phyloP scores from a whole-genome alignment of 2,329 filamentous ascomycete genomes.

The Aspergillus sp. region DNA sequence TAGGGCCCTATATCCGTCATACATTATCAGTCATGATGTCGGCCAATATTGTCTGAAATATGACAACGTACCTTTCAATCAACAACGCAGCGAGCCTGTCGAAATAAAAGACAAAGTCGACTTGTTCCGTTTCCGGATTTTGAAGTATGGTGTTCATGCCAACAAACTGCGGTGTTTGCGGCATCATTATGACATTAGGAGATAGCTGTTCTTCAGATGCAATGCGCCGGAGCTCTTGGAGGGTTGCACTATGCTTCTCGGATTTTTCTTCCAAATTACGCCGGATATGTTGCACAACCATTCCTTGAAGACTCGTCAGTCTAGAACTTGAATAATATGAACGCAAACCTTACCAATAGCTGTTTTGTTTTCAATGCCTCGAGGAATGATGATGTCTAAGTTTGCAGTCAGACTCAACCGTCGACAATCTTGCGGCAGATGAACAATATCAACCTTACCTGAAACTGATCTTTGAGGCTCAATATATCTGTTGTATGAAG shows the following conservation, averaged over 20 bases:
- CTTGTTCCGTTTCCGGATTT: constrained; percentile 71
- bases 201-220: constrained; percentile 72
- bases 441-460: constrained; percentile 47
- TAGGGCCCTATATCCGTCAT: constrained; percentile 61
- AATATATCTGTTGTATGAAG: constrained; percentile 92
- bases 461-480: constrained; percentile 87
- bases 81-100: constrained; percentile 83
- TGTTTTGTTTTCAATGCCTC: constrained; percentile 91
- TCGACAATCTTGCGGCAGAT: not conserved
- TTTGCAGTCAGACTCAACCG: constrained; percentile 14
- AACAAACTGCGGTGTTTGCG: constrained; percentile 74
- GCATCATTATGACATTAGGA: constrained; percentile 69
- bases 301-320: constrained; percentile 53
- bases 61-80: constrained; percentile 61
- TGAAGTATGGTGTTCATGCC: constrained; percentile 92
- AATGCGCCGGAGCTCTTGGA: constrained; percentile 68
- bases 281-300: constrained; percentile 92
- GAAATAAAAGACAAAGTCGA: constrained; percentile 98
- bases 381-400: constrained; percentile 84
- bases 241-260: constrained; percentile 72
- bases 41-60: not conserved
- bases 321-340: not conserved
- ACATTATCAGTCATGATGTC: constrained; percentile 2
- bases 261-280: constrained; percentile 86
- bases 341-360: constrained; percentile 61